Evolutionary conservation across 495 filamentous ascomycete species (phyloP), one percentile per base, ranked within the genome.

Genomic region (Aspergillus sclerotiicarbonarius): DNA sequence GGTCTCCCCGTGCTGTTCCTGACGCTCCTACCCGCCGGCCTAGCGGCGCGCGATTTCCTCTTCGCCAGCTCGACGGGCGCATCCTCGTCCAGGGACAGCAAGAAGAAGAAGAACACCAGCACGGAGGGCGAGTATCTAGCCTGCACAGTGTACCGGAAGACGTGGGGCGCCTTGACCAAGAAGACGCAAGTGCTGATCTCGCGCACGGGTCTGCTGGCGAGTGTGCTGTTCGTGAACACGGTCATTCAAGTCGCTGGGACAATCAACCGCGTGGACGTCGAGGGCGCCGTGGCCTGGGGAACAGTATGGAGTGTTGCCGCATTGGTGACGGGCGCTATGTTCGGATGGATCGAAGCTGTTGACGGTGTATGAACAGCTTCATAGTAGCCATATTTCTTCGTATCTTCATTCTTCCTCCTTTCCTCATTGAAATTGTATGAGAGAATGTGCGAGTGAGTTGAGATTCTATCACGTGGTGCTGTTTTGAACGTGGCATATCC

Each of bases 261-360:
- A 0, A 67, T 95, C 20, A 74, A 80, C n/a, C 84, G 89, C 16
- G 82, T 88, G 8, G 87, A 90, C 60, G 61, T 83, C 2, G 67
- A 74, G 7, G 91, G 91, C 25, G 87, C 90, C 0, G 73, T 71
- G 10, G 85, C 80, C 0, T 96, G 88, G 78, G 85, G 88, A 3
- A 73, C 74, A 12, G 74, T 92, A 13, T 96, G 90, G 90, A 82
- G 81, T 43, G 55, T 80, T 13, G 86, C 87, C 1, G 80, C 81
- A 0, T 59, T 81, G 55, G 62, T 84, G 35, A 82, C 84, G 4
- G 87, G 88, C 1, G 61, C 78, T 13, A 77, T 72, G 47, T 83
- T 88, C 75, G 72, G 78, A 66, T 82, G 84, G 86, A 71, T 88
- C 57, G 80, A 79, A 33, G 74, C 76, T 44, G 79, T 82, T 31